Evolutionary conservation across 495 filamentous ascomycete genomes (phyloP), one percentile per base, ranked within the genome.

Genomic region (Durotheca rogersii): DNA sequence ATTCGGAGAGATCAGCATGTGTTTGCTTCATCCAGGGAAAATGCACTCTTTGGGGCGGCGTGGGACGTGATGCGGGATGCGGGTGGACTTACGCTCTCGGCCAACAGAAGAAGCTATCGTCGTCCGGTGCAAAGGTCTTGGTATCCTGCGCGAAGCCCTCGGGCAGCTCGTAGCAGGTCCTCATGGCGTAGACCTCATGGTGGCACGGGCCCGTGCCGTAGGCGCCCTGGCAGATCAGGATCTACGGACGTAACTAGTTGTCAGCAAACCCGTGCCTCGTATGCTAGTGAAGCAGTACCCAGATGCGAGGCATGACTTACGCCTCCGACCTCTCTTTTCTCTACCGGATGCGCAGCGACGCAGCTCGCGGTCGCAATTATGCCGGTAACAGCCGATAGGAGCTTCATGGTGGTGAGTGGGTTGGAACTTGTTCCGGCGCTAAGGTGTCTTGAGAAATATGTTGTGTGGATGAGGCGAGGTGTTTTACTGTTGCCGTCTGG

Each of bases 221-320:
- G 55, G 71, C 55, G 17, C 67, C 70, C 33, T 61, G 65, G 62
- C 72, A 74, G 23, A 73, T 60, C 34, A 71, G 62, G 37, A 75
- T 36, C 72, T 72, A 12, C 29, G 41, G 9, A 21, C 17, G 19
- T 12, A 17, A 21, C 30, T 29, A 34, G 29, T 20, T 37, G 52
- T 37, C 43, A 11, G 5, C 38, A n/a, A n/a, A n/a, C n/a, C n/a
- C n/a, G n/a, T n/a, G n/a, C n/a, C n/a, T n/a, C n/a, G n/a, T n/a
- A n/a, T n/a, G 27, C 20, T 34, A 45, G 37, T 11, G 31, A 7
- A 31, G 10, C 7, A 14, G 34, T 29, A 43, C 18, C n/a, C 19
- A 16, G 10, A 6, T 18, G 36, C 16, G 29, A 38, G 27, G 40
- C 11, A 31, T 10, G 37, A 68, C 66, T 45, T 65, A 68, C 66